phyloP scores from a whole-genome alignment of 345 rosid genomes.

The Eucalyptus victrix region DNA sequence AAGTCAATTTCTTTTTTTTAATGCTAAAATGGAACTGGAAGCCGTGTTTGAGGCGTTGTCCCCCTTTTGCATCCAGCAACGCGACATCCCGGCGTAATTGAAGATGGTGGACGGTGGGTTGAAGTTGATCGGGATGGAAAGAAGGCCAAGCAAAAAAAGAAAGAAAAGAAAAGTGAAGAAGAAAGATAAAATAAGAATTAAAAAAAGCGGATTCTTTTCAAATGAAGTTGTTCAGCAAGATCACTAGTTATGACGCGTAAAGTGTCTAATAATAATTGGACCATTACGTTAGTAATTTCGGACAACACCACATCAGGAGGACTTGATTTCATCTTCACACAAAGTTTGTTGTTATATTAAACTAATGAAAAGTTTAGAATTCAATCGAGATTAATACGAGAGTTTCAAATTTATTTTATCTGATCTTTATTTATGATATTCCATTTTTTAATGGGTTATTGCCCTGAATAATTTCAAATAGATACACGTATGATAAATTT shows the following conservation, averaged over 20 bases:
- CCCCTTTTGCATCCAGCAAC: neutral
- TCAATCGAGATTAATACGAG: rapidly evolving
- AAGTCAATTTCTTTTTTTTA: neutral
- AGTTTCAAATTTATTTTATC: neutral
- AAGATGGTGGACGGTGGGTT: neutral
- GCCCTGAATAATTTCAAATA: rapidly evolving
- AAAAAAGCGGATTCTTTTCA: neutral
- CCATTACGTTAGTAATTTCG: too few species aligned
- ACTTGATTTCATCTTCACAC: neutral
- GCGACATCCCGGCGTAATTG: neutral
- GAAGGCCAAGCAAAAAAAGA: neutral
- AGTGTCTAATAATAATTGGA: neutral
- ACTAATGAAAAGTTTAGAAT: too few species aligned
- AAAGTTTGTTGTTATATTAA: neutral
- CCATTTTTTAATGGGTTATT: too few species aligned
- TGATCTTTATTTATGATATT: neutral
- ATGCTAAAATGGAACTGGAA: neutral
- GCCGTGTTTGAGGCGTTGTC: neutral
- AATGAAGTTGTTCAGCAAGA: neutral
- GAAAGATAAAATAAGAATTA: neutral
- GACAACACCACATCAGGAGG: too few species aligned
- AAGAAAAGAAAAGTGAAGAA: neutral
- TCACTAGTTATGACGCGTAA: neutral
- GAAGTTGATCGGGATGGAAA: neutral
- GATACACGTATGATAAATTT: rapidly evolving